A percentile compares a stretch with the other conserved stretches of the same genome.
phyloP scores from a whole-genome alignment of 352 stramenopile species.

The Phytophthora foliorum region DNA sequence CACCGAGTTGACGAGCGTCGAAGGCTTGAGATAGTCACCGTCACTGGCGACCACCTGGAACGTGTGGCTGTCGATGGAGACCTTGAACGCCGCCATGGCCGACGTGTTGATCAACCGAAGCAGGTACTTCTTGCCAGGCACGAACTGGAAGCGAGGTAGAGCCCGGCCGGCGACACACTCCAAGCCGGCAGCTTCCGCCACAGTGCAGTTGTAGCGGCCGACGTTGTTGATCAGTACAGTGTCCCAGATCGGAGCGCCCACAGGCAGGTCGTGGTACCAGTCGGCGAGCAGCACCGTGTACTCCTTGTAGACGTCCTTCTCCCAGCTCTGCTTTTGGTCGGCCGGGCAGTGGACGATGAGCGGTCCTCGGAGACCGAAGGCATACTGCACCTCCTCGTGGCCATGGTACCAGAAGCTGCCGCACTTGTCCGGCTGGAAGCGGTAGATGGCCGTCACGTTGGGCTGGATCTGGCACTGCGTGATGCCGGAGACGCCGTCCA shows the following conservation, averaged over 20 bases:
- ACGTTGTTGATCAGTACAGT: constrained; percentile 55
- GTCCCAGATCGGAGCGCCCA: constrained; percentile 49
- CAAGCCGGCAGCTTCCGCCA: constrained; percentile 26
- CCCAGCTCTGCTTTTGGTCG: constrained; percentile 38
- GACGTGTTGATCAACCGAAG: constrained; percentile 56
- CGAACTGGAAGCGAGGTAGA: constrained; percentile 42
- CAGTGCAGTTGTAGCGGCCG: constrained; percentile 52
- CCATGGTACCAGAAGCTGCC: constrained; percentile 59
- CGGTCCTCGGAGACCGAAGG: constrained; percentile 49
- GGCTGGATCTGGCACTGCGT: constrained; percentile 60
- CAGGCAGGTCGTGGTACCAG: constrained; percentile 55
- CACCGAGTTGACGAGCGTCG: constrained; percentile 40
- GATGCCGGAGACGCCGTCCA: constrained; percentile 57
- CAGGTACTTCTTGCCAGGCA: constrained; percentile 45
- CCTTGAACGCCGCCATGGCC: constrained; percentile 52
- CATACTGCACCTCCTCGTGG: constrained; percentile 57
- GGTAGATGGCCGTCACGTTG: constrained; percentile 50
- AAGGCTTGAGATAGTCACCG: constrained; percentile 44
- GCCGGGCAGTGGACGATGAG: constrained; percentile 48
- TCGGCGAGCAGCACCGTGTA: constrained; percentile 46
- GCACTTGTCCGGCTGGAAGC: constrained; percentile 51
- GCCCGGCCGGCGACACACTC: constrained; percentile 36
- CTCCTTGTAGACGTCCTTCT: constrained; percentile 49
- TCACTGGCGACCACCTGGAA: constrained; percentile 54
- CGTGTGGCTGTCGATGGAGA: constrained; percentile 54